Evolutionary conservation across 1,139 yeast species (phyloP), one percentile per base, ranked within the genome.

Genomic region (Zhuliangozyma blackwelliae): DNA sequence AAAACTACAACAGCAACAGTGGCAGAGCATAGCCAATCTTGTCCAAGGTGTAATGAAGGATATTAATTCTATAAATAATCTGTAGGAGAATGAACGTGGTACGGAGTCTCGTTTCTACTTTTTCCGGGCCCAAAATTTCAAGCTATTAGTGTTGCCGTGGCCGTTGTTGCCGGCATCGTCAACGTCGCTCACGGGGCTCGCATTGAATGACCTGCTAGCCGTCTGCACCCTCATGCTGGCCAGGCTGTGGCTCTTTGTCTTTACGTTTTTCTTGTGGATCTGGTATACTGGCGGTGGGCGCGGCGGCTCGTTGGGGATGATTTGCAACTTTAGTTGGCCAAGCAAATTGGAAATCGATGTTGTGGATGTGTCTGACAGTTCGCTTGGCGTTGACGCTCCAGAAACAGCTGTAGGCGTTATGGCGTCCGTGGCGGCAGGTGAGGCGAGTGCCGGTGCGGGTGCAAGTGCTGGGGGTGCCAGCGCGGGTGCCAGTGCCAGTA

Each of bases 311-410:
- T 22, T 22, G 9, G 23, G 23, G 23, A 22, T 22, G 23, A 22
- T 22, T 7, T 7, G 30, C 9, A 44, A 21, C 40, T 57, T 60
- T 34, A 61, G 49, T 35, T 61, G 65, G 12, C 63, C 63, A 36
- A 61, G 49, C 25, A 62, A 40, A 40, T 54, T 60, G 11, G 61
- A 46, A 11, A 59, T 41, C 7, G 66, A 54, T 7, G 55, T 43
- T 10, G 61, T 45, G 2, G 61, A 50, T n/a, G 46, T 32, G 27
- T 37, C 38, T 1, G 47, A 31, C 23, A 22, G 5, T 22, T 7
- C 23, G 7, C 9, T 7, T 7, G 23, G 23, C 23, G 23, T 7
- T 5, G 23, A 7, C 10, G 23, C 23, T 16, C 16, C 16, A 3
- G 16, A 16, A 16, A 16, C 16, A 16, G 16, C 16, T 3, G 16